Base-by-base conservation (phyloP, 306 rosid genomes). In the Vigna trinervia region DNA sequence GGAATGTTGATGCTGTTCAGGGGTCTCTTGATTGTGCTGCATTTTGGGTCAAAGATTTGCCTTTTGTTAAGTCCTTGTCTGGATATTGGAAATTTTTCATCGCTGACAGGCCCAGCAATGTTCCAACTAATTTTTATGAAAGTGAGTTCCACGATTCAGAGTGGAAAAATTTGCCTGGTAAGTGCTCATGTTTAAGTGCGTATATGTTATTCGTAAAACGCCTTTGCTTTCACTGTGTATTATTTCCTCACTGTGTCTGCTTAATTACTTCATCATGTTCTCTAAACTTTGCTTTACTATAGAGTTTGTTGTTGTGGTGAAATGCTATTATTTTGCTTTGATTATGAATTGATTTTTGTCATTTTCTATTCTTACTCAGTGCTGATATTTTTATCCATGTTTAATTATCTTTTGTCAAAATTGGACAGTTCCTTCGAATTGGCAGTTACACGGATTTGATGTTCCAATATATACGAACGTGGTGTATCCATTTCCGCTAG, bases 371-470 rank as follows among this genome's bases (percentile, higher is more conserved):
- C 53, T 62, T 13, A 43, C 20, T 5, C 12, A 56, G 26, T 78
- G 79, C 13, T 80, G 26, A 36, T 58, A 52, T 13, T 20, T 4
- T 77, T 9, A 22, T 63, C 77, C 11, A 22, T 81, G 69, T 84
- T 81, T 86, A 71, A 65, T 64, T 68, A 78, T 38, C 6, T 63
- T 82, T 77, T 62, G 17, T 77, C 70, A 41, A 66, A 75, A 66
- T 82, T 88, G 81, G 84, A 82, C 96, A 92, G 98, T 95, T 88
- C 98, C 98, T 83, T 92, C 98, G 11, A 95, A 92, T 85, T 95
- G 98, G 98, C 97, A 95, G 81, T 57, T 92, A 87, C 97, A 90
- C 78, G 97, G 97, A 32, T 95, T 87, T 81, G 98, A 95, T 80
- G 53, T 70, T 81, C 98, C 97, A n/a, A 95, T 95, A 76, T 92